phyloP scores from a whole-genome alignment of 768 basidiomycete species.

The Cubamyces lactineus region DNA sequence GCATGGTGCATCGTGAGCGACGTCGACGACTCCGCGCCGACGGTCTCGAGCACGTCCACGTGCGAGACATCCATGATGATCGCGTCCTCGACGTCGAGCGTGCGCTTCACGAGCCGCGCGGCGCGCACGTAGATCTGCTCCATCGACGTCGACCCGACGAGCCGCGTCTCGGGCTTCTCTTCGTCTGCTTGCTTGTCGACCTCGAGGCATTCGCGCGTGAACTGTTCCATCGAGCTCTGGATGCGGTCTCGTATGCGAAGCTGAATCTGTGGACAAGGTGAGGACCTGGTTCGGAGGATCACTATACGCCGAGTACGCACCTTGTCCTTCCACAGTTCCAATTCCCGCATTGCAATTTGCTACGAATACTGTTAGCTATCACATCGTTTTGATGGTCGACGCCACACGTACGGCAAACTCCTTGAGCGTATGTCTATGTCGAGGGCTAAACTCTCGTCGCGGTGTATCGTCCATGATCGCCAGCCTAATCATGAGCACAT shows the following conservation, averaged over 20 bases:
- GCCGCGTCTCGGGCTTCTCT: slow-evolving; percentile 37
- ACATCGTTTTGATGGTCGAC: neutral
- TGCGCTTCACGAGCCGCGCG: slow-evolving; percentile 84
- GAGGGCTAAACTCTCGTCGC: slow-evolving; percentile 81
- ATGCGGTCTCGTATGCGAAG: slow-evolving; percentile 88
- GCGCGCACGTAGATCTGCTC: slow-evolving; percentile 91
- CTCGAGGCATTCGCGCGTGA: slow-evolving; percentile 92
- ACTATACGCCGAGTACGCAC: slow-evolving; percentile 38
- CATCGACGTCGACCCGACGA: slow-evolving; percentile 55
- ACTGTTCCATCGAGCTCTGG: slow-evolving; percentile 96
- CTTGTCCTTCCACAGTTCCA: slow-evolving; percentile 96
- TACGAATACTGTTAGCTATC: slow-evolving; percentile 21
- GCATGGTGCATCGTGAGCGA: slow-evolving; percentile 75
- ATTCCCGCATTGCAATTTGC: slow-evolving; percentile 91
- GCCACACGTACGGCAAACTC: slow-evolving; percentile 71
- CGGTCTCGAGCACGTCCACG: slow-evolving; percentile 82
- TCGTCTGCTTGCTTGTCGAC: slow-evolving; percentile 67
- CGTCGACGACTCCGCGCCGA: slow-evolving; percentile 59
- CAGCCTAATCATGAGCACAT: slow-evolving; percentile 48
- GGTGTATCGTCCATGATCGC: slow-evolving; percentile 86
- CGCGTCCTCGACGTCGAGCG: slow-evolving; percentile 90
- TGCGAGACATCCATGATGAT: slow-evolving; percentile 92
- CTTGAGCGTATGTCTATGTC: slow-evolving; percentile 89
- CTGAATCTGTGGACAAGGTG: slow-evolving; percentile 62
- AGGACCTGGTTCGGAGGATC: neutral